phyloP scores from a whole-genome alignment of 345 rosid species.

The Barbarea vulgaris region DNA sequence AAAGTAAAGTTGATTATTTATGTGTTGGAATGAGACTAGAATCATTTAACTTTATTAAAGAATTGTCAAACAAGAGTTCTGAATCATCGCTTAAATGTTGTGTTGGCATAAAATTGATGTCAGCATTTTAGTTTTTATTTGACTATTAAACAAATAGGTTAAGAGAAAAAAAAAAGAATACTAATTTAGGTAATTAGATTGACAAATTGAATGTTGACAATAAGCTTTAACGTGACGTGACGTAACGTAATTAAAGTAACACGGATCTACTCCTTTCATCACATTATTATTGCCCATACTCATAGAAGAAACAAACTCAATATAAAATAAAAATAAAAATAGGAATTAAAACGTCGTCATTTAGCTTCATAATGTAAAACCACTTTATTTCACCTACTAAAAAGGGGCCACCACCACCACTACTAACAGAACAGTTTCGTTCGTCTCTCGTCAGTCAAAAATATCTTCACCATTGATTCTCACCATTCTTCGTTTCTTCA shows the following conservation, averaged over 20 bases:
- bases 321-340: background rate
- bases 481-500: slow-evolving; percentile 15
- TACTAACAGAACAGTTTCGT: too few species aligned
- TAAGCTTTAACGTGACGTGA: slow-evolving; percentile 8
- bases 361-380: background rate
- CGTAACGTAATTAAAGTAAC: slow-evolving; percentile 25
- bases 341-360: slow-evolving; percentile 28
- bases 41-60: background rate
- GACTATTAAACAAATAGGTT: background rate
- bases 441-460: slow-evolving; percentile 31
- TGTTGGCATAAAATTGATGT: background rate
- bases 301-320: background rate
- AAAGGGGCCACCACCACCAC: slow-evolving; percentile 12
- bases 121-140: background rate
- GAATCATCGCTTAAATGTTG: background rate
- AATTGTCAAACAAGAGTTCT: background rate
- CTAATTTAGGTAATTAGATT: background rate
- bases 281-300: background rate
- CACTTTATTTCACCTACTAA: background rate
- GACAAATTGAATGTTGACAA: slow-evolving; percentile 15
- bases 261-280: background rate
- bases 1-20: background rate
- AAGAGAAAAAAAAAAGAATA: background rate
- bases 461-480: slow-evolving; percentile 28
- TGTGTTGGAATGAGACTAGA: background rate